phyloP scores from a whole-genome alignment of 2,329 filamentous ascomycete genomes.

The Lecanicillium sp. region DNA sequence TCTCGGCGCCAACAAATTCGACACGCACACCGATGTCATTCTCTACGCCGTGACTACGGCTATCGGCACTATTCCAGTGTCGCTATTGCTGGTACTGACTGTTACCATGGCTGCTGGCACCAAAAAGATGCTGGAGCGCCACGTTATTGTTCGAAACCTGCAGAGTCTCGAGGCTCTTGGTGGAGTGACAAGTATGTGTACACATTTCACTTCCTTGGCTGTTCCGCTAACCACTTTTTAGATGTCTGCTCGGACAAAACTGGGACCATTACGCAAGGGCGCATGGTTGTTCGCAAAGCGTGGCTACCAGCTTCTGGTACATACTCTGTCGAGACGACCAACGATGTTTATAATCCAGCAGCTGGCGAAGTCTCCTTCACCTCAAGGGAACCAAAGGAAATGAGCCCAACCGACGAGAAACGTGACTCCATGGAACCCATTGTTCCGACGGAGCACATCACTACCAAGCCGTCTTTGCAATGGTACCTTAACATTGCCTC shows the following conservation, averaged over 20 bases:
- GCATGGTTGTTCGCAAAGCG: constrained; percentile 25
- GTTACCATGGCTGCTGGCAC: constrained; percentile 48
- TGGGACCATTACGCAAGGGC: constrained; percentile 30
- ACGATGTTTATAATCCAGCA: constrained; percentile 26
- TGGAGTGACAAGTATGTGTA: constrained; percentile 39
- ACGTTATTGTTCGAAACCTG: constrained; percentile 44
- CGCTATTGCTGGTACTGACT: constrained; percentile 42
- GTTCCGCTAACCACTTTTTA: not conserved
- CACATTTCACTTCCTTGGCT: not conserved
- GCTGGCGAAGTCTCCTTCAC: constrained; percentile 19
- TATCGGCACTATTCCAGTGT: constrained; percentile 41
- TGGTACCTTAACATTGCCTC: constrained; percentile 52
- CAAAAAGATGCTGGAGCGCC: constrained; percentile 40
- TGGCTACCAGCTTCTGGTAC: constrained; percentile 28
- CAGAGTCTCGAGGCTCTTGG: constrained; percentile 43
- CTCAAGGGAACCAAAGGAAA: constrained; percentile 16
- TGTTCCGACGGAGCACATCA: constrained; percentile 34
- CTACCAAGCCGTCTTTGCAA: constrained; percentile 32
- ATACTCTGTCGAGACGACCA: constrained; percentile 26
- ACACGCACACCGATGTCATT: constrained; percentile 28
- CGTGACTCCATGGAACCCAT: constrained; percentile 15
- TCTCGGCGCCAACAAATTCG: constrained; percentile 31
- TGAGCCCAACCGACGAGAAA: constrained; percentile 11
- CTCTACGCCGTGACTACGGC: constrained; percentile 34
- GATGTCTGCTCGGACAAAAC: constrained; percentile 29